Evolutionary conservation across 768 basidiomycete genomes (phyloP), one percentile per base, ranked within the genome.

Genomic region (Cystofilobasidium capitatum): DNA sequence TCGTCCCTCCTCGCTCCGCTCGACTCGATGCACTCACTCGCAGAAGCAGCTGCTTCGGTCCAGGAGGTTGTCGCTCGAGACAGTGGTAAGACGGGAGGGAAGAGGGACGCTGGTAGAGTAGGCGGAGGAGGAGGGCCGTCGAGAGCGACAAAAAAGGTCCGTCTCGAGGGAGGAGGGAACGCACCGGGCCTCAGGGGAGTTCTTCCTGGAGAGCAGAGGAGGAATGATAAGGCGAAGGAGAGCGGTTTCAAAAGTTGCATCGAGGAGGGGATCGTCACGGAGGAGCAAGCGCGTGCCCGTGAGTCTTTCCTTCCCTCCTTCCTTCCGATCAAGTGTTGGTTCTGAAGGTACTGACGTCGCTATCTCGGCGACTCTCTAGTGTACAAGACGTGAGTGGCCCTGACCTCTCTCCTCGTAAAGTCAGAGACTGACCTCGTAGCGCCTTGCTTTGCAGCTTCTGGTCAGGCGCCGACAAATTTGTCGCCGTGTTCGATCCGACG

Each of bases 381-480:
- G 1, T 36, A 63, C 26, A 24, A 26, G 8, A 39, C 39, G 13
- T 63, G 37, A 45, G 47, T 47, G 31, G 17, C 24, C 39, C 10
- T 31, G 26, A 14, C 17, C n/a, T 60, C 3, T 20, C 40, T 42
- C 36, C 58, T 59, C 58, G 3, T 6, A n/a, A n/a, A 8, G 24
- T 20, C 37, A 26, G 20, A 37, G 9, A n/a, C 13, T 54, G 10
- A 26, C 33, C 22, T 10, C 33, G 35, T 24, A 26, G 6, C 6
- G 16, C n/a, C 54, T 39, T 36, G 17, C 10, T 7, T 39, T n/a
- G 3, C 26, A 16, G 24, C 40, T 61, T 20, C 17, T 61, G 59
- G 62, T 22, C 35, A 13, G 62, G 62, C 22, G 62, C 62, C 12
- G 62, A 63, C 35, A 47, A 63, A 49, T 63, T 51, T 35, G 35